These are phyloP conservation scores for Mesembryanthemum crystallinum DNA, from an alignment of 148 eudicot species.

Conservation along the genomic window DNA sequence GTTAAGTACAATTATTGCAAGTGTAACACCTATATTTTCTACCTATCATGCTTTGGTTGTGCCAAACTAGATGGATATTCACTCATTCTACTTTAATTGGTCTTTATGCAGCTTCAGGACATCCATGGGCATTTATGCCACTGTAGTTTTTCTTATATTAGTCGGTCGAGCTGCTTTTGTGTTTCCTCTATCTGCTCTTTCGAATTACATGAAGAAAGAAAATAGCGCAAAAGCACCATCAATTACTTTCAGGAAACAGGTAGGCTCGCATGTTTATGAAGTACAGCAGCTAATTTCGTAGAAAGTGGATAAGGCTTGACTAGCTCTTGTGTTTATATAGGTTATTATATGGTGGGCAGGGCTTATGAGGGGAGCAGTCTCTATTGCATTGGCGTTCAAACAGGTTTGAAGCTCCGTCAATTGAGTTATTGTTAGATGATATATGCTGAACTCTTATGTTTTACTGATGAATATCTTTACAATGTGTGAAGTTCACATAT, in stretches of 20 bases:
- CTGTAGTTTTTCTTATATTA: conserved; percentile 51
- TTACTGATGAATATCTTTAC: conserved; percentile 3
- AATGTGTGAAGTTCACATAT: conserved; percentile 64
- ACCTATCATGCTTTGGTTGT: background rate
- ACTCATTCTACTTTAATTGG: background rate
- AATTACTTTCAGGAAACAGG: conserved; percentile 74
- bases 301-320: background rate
- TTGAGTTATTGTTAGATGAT: no score
- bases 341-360: conserved; percentile 98
- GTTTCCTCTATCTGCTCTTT: conserved; percentile 79
- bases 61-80: background rate
- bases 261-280: conserved; percentile 7
- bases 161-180: conserved; percentile 92
- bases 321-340: conserved; percentile 24
- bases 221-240: conserved; percentile 36
- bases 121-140: conserved; percentile 49
- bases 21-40: no score
- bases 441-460: background rate
- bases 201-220: conserved; percentile 64
- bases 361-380: conserved; percentile 98
- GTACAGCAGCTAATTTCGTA: background rate
- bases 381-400: conserved; percentile 93
- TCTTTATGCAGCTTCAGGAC: conserved; percentile 49
- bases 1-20: no score
- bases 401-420: conserved; percentile 41